Percentiles rank a stretch among this genome's conserved stretches.
phyloP scores from a whole-genome alignment of 2,329 filamentous ascomycete species.

The Trichoderma pleuroti region DNA sequence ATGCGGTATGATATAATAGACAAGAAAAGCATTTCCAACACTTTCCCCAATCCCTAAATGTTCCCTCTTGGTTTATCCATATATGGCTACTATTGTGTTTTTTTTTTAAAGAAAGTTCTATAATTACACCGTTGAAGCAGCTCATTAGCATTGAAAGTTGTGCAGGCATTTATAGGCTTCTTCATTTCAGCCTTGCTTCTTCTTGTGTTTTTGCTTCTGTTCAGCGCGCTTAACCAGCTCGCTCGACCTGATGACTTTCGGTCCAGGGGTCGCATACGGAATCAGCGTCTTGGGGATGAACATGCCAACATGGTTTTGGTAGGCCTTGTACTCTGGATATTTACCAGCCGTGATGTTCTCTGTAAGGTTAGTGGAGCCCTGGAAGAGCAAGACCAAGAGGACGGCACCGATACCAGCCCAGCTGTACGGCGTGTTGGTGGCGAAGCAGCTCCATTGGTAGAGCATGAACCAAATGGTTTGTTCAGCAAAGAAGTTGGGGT shows the following conservation, averaged over 20 bases:
- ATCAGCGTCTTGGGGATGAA: conserved; percentile 65
- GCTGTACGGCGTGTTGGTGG: conserved; percentile 66
- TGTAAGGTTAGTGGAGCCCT: conserved; percentile 83
- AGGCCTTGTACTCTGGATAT: conserved; percentile 82
- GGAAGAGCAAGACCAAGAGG: conserved; percentile 75
- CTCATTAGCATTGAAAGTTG: conserved; percentile 14
- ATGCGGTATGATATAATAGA: conserved; percentile 7
- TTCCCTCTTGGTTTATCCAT: background rate
- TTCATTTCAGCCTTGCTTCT: conserved; percentile 36
- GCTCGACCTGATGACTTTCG: conserved; percentile 50
- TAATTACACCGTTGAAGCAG: background rate
- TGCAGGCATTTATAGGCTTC: background rate
- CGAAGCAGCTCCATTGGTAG: conserved; percentile 83
- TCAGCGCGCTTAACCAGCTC: conserved; percentile 46
- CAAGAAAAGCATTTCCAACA: background rate
- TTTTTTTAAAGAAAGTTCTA: background rate
- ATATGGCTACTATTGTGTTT: background rate
- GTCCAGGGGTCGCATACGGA: conserved; percentile 42
- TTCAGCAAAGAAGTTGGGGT: conserved; percentile 93
- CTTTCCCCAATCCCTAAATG: too few species aligned
- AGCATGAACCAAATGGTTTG: conserved; percentile 84
- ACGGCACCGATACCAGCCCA: conserved; percentile 73
- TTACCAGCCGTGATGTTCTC: conserved; percentile 77
- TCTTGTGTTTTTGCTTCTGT: conserved; percentile 35
- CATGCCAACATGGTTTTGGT: conserved; percentile 77